A percentile compares a stretch with the other conserved stretches of the same genome.
phyloP scores from a whole-genome alignment of 106 monocot species.

The Apostasia ramifera region DNA sequence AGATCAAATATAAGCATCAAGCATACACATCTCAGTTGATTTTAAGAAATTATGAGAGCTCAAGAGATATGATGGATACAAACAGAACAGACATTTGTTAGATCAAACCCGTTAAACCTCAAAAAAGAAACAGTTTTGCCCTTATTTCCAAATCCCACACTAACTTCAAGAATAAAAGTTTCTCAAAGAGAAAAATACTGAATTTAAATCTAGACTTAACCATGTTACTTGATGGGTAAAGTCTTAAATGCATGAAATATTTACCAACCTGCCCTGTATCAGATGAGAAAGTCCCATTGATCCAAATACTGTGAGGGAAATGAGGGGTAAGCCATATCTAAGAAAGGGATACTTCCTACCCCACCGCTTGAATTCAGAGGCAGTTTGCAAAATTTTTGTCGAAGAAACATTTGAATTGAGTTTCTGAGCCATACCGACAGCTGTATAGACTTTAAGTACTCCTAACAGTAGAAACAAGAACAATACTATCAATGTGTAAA shows the following conservation, averaged over 20 bases:
- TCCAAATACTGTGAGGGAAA: conserved; percentile 79
- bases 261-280: conserved; percentile 70
- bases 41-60: too few species aligned
- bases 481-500: too few species aligned
- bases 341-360: conserved; percentile 74
- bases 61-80: too few species aligned
- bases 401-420: conserved; percentile 13
- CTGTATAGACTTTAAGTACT: conserved; percentile 7
- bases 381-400: conserved; percentile 22
- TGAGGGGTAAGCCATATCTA: conserved; percentile 77
- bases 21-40: background rate
- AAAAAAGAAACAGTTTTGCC: background rate
- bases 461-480: background rate
- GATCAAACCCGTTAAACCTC: background rate
- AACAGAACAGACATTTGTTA: too few species aligned
- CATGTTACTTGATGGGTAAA: background rate
- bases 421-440: conserved; percentile 8
- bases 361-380: conserved; percentile 79
- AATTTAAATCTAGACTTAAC: background rate
- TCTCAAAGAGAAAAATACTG: background rate
- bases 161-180: too few species aligned
- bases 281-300: conserved; percentile 85
- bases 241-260: background rate
- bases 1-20: background rate
- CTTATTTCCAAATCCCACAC: too few species aligned